Conservation (phyloP, 495 filamentous ascomycete species). For the Penicillium cinerascens region DNA sequence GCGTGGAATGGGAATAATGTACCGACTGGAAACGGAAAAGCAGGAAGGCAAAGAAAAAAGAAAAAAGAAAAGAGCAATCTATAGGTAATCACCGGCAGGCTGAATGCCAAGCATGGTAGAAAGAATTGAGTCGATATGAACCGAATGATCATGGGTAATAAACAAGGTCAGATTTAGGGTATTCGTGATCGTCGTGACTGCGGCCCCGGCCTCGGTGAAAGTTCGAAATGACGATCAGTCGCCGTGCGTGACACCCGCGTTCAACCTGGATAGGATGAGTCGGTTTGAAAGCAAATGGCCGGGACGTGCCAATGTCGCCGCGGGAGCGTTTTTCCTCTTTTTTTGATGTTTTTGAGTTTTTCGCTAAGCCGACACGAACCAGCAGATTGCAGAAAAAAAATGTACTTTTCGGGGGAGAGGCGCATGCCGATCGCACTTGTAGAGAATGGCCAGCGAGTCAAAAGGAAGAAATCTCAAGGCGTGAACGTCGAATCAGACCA, state of each 20-base stretch:
- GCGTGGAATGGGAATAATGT: conserved; percentile 26
- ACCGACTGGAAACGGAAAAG: conserved; percentile 22
- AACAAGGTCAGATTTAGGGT: conserved; percentile 31
- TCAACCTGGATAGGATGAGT: conserved; percentile 1
- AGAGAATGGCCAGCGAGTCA: conserved; percentile 19
- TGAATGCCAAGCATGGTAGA: conserved; percentile 29
- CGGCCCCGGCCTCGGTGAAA: conserved; percentile 20
- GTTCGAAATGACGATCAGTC: conserved; percentile 3
- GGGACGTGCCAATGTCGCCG: conserved; percentile 32
- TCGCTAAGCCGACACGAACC: conserved; percentile 28
- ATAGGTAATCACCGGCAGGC: conserved; percentile 32
- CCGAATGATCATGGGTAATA: conserved; percentile 33
- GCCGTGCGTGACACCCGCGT: conserved; percentile 7
- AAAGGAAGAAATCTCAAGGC: conserved; percentile 21
- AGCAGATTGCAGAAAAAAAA: conserved; percentile 31
- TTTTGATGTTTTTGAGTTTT: conserved; percentile 29
- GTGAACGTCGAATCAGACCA: conserved; percentile 30
- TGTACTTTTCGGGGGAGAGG: conserved; percentile 37
- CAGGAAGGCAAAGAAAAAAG: conserved; percentile 13
- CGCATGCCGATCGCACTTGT: conserved; percentile 22
- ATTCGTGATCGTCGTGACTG: conserved; percentile 49
- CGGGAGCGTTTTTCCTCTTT: conserved; percentile 35
- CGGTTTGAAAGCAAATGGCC: conserved; percentile 11
- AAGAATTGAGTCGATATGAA: conserved; percentile 26
- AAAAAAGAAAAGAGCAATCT: conserved; percentile 28